Conservation (phyloP, 805 yeast genomes). For the Citeromyces matritensis region DNA sequence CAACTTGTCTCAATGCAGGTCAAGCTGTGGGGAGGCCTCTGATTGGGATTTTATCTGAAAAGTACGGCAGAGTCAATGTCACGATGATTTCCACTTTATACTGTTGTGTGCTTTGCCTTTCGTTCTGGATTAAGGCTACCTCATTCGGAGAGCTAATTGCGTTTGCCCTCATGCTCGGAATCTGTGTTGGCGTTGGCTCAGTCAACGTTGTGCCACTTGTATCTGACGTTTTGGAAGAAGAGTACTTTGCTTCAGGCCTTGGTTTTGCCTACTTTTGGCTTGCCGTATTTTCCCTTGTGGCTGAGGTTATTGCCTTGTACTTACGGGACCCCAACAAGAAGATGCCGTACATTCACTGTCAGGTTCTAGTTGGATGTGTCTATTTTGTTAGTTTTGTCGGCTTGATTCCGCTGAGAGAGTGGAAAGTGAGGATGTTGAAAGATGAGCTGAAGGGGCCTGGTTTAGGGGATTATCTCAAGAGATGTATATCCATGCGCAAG, state of each 20-base stretch:
- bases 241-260: too few species aligned
- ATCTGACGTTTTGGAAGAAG: too few species aligned
- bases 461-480: too few species aligned
- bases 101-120: constrained; percentile 21
- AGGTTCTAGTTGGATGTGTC: constrained; percentile 39
- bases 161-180: constrained; percentile 26
- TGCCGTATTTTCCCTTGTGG: constrained; percentile 4
- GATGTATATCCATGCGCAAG: too few species aligned
- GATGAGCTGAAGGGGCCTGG: too few species aligned
- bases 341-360: constrained; percentile 41
- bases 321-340: constrained; percentile 7
- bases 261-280: too few species aligned
- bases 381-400: constrained; percentile 26
- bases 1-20: constrained; percentile 27
- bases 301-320: constrained; percentile 14
- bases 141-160: constrained; percentile 19
- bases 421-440: constrained; percentile 17
- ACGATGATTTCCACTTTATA: constrained; percentile 20
- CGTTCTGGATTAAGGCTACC: constrained; percentile 23
- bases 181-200: constrained; percentile 25
- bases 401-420: constrained; percentile 33
- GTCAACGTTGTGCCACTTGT: too few species aligned
- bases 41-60: constrained; percentile 28
- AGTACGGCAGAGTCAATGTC: constrained; percentile 28
- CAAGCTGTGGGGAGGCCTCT: constrained; percentile 34